Percentiles rank a stretch among this genome's conserved stretches.
phyloP scores from a whole-genome alignment of 768 basidiomycete species.

The Termitomyces sp. region DNA sequence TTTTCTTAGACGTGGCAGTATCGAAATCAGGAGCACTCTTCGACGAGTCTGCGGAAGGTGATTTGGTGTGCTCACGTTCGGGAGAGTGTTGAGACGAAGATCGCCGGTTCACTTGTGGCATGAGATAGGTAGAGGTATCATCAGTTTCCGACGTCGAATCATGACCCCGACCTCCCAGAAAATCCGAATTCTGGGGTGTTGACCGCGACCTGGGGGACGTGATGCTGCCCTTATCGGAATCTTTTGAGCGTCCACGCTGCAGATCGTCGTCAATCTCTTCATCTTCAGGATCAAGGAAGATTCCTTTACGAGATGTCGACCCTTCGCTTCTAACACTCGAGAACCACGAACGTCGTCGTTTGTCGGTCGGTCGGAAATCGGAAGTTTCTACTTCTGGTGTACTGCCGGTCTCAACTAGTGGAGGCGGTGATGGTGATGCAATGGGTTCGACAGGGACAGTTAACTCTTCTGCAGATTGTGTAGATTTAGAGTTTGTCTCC shows the following conservation, averaged over 20 bases:
- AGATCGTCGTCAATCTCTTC: constrained; percentile 21
- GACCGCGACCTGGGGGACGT: constrained; percentile 28
- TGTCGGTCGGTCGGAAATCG: constrained; percentile 23
- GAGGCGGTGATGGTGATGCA: neutral
- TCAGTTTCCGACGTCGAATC: constrained; percentile 12
- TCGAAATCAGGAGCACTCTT: constrained; percentile 19
- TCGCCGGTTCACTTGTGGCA: constrained; percentile 27
- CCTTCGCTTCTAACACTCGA: constrained; percentile 39
- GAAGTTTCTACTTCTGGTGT: constrained; percentile 10
- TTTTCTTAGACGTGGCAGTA: constrained; percentile 32
- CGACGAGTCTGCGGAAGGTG: constrained; percentile 19
- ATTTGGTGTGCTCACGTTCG: constrained; percentile 29
- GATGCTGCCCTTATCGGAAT: constrained; percentile 21
- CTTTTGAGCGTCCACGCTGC: constrained; percentile 35
- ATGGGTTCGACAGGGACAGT: constrained; percentile 5
- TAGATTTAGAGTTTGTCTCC: neutral
- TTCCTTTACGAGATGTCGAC: constrained; percentile 19
- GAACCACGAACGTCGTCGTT: constrained; percentile 60
- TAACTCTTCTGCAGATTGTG: constrained; percentile 21
- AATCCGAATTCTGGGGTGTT: constrained; percentile 25
- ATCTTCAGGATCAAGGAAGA: constrained; percentile 14
- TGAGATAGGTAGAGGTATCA: constrained; percentile 10
- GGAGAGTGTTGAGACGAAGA: constrained; percentile 47
- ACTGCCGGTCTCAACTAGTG: constrained; percentile 5
- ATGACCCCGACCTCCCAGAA: constrained; percentile 9